A percentile compares a stretch with the other conserved stretches of the same genome.
These are phyloP conservation scores for Talaromyces proteolyticus DNA, from an alignment of 495 filamentous ascomycete genomes.

Conservation along the genomic window DNA sequence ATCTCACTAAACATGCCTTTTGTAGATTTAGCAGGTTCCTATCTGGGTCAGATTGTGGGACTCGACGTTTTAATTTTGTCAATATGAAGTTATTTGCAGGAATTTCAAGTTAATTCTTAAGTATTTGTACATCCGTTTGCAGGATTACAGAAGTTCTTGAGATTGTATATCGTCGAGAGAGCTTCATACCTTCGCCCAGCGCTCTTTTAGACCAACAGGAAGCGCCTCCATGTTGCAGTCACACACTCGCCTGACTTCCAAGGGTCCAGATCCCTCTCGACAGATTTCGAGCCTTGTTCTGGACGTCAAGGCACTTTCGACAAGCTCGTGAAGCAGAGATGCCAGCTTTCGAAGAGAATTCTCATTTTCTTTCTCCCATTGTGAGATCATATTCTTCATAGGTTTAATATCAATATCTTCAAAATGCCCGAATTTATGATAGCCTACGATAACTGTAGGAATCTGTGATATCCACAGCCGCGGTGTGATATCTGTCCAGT, in stretches of 20 bases:
- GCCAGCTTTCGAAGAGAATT: background rate
- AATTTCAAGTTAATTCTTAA: no score
- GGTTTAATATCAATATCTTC: slow-evolving; percentile 41
- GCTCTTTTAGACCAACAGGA: background rate
- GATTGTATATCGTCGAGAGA: no score
- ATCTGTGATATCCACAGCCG: slow-evolving; percentile 58
- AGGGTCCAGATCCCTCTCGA: background rate
- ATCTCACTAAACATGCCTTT: no score
- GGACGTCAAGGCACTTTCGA: background rate
- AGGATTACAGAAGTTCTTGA: no score
- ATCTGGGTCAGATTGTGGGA: no score
- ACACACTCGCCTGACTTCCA: background rate
- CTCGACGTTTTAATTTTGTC: no score
- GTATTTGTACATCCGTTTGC: no score
- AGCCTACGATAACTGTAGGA: slow-evolving; percentile 56
- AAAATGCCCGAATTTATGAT: slow-evolving; percentile 50
- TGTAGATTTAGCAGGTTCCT: no score
- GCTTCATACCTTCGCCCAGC: no score
- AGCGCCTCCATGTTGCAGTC: background rate
- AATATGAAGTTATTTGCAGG: no score
- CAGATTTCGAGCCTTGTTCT: background rate
- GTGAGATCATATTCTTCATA: slow-evolving; percentile 33
- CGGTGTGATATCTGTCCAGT: background rate
- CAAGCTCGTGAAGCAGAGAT: background rate
- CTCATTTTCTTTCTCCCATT: slow-evolving; percentile 40